Base-by-base conservation (phyloP, 805 yeast genomes). In the Scheffersomyces ergatensis region DNA sequence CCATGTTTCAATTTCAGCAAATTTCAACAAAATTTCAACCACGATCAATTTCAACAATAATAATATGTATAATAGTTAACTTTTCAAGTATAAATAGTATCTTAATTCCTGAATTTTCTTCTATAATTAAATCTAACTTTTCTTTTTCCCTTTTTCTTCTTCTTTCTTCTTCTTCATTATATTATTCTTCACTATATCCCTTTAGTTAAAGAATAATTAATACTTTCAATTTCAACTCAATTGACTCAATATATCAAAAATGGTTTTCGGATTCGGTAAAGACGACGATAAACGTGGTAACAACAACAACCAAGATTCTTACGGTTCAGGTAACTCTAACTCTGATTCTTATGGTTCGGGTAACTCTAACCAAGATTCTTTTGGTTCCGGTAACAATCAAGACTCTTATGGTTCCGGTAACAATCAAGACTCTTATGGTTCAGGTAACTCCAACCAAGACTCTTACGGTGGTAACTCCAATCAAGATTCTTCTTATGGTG, bases 201-300 rank as follows among this genome's bases (percentile, higher is more conserved):
- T n/a, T n/a, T n/a, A n/a, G n/a, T n/a, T n/a, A n/a, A n/a, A n/a
- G n/a, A n/a, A n/a, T n/a, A n/a, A n/a, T n/a, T 21, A 21, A 21
- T 21, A 21, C 9, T 21, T 21, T 21, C 6, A 9, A 7, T 35
- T 14, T 20, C 15, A 5, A 29, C 7, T 14, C 3, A 29, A 15
- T 27, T 5, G 33, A 36, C 27, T 25, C 14, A 35, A 31, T 26
- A 17, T 33, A 42, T 18, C 17, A 38, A 56, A 33, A 50, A 63
- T 62, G 67, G 67, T 55, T 47, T 62, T 62, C 45, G 68, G 67
- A 33, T 59, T 62, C 30, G 66, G 65, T 34, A 50, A 49, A 36
- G 55, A 57, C 52, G 49, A 56, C 43, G 44, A 49, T 40, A 40
- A 55, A 39, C 40, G 41, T 37, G 30, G 47, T 13, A 16, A 36